phyloP scores from a whole-genome alignment of 2,329 filamentous ascomycete species.

The Aureobasidium musti region DNA sequence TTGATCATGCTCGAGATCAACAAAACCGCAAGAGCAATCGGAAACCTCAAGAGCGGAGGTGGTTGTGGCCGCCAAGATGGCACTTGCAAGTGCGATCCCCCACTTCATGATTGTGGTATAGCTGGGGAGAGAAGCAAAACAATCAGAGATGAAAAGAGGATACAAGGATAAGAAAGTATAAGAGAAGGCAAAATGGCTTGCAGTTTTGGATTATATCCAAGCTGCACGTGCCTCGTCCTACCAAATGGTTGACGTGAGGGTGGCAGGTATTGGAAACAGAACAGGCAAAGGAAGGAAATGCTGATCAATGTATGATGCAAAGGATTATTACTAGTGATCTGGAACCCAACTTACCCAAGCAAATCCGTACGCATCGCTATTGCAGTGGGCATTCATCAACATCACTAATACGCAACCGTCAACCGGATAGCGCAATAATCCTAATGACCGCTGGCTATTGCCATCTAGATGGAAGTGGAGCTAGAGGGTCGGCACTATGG shows the following conservation, averaged over 20 bases:
- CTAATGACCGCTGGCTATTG: conserved; percentile 8
- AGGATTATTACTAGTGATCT: conserved; percentile 11
- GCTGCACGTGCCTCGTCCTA: conserved; percentile 9
- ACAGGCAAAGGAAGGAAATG: conserved; percentile 2
- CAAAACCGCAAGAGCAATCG: conserved; percentile 52
- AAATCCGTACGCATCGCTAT: neutral
- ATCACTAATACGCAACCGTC: conserved; percentile 10
- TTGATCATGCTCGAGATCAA: conserved; percentile 43
- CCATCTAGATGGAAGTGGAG: neutral
- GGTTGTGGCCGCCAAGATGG: conserved; percentile 12
- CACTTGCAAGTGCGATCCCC: conserved; percentile 11
- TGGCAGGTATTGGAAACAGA: conserved; percentile 13
- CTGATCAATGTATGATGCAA: conserved; percentile 20
- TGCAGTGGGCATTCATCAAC: neutral
- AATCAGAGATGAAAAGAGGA: neutral
- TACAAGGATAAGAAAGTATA: neutral
- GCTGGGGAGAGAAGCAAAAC: neutral
- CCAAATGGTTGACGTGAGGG: neutral
- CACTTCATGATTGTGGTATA: conserved; percentile 24
- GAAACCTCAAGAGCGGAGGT: conserved; percentile 10
- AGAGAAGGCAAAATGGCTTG: conserved; percentile 10
- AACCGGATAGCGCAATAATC: neutral
- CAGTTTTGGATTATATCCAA: conserved; percentile 15
- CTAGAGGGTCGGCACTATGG: neutral
- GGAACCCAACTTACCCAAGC: neutral